These are phyloP conservation scores for Sistotremastrum niveocremeum DNA, from an alignment of 768 basidiomycete species.

Conservation along the genomic window DNA sequence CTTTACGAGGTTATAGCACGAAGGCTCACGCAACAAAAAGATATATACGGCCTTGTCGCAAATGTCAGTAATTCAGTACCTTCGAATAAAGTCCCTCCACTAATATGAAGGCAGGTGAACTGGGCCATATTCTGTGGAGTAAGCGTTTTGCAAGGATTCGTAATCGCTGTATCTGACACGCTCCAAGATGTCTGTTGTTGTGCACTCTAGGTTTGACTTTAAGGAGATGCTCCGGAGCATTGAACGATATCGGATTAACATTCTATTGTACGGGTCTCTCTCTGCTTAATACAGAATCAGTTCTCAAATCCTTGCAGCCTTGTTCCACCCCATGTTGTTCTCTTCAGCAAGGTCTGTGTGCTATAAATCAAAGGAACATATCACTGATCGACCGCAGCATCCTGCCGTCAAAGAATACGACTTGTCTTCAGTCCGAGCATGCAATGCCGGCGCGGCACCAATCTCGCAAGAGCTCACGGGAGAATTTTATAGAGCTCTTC, in stretches of 20 bases:
- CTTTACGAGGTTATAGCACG: background rate
- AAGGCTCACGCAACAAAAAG: background rate
- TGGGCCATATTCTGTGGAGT: constrained; percentile 11
- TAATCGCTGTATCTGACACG: background rate
- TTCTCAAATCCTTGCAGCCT: constrained; percentile 4
- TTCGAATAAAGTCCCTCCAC: background rate
- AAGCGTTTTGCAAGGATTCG: background rate
- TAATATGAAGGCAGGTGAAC: constrained; percentile 7
- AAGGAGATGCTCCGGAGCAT: constrained; percentile 12
- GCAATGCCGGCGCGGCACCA: constrained; percentile 13
- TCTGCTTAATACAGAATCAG: background rate
- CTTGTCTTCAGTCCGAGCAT: constrained; percentile 10
- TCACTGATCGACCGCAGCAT: constrained; percentile 6
- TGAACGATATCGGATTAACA: constrained; percentile 11
- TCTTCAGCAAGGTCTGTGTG: constrained; percentile 8
- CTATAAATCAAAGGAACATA: background rate
- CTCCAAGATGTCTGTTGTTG: constrained; percentile 8
- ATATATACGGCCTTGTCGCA: constrained; percentile 12
- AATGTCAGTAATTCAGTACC: background rate
- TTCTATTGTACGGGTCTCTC: constrained; percentile 7
- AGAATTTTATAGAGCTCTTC: constrained; percentile 9
- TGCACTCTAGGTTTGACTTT: constrained; percentile 13
- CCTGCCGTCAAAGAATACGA: constrained; percentile 13
- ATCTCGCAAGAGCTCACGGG: constrained; percentile 8
- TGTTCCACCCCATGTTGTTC: constrained; percentile 13